phyloP scores from a whole-genome alignment of 805 yeast species.

The Teunomyces atbi region DNA sequence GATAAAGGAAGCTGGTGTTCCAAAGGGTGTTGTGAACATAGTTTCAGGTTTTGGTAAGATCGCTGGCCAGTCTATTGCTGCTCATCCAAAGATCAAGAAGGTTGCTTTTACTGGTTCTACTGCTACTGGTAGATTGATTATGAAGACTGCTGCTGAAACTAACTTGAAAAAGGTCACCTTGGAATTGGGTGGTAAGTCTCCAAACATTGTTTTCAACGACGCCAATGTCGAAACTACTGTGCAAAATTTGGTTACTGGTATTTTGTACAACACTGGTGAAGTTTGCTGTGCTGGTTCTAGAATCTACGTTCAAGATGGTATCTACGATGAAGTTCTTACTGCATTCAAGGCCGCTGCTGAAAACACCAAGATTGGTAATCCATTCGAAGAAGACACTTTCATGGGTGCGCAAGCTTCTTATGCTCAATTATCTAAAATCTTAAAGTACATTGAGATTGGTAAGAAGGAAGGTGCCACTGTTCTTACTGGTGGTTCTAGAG shows the following conservation, averaged over 20 bases:
- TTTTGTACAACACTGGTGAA: slow-evolving; percentile 93
- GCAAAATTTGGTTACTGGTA: slow-evolving; percentile 73
- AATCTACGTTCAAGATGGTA: slow-evolving; percentile 78
- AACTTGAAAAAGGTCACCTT: slow-evolving; percentile 87
- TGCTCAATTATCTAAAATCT: slow-evolving; percentile 73
- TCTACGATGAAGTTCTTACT: slow-evolving; percentile 73
- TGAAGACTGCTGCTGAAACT: slow-evolving; percentile 75
- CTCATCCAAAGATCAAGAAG: slow-evolving; percentile 81
- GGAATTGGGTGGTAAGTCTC: slow-evolving; percentile 97
- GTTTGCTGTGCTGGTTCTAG: slow-evolving; percentile 95
- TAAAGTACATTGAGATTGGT: slow-evolving; percentile 75
- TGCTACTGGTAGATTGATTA: slow-evolving; percentile 79
- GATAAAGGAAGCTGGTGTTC: slow-evolving; percentile 80
- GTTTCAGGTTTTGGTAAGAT: slow-evolving; percentile 83
- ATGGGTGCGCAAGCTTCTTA: slow-evolving; percentile 94
- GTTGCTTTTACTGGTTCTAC: slow-evolving; percentile 96
- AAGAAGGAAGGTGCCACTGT: slow-evolving; percentile 80
- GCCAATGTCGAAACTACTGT: slow-evolving; percentile 78
- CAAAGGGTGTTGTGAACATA: slow-evolving; percentile 87
- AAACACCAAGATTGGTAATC: slow-evolving; percentile 69
- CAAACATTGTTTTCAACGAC: slow-evolving; percentile 84
- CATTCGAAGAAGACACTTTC: slow-evolving; percentile 71
- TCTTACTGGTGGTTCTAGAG: slow-evolving; percentile 78
- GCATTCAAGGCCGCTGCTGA: slow-evolving; percentile 60
- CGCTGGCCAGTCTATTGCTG: slow-evolving; percentile 77